Evolutionary conservation across 176 grass and related monocot genomes (phyloP).

Genomic region (Avena sativa): DNA sequence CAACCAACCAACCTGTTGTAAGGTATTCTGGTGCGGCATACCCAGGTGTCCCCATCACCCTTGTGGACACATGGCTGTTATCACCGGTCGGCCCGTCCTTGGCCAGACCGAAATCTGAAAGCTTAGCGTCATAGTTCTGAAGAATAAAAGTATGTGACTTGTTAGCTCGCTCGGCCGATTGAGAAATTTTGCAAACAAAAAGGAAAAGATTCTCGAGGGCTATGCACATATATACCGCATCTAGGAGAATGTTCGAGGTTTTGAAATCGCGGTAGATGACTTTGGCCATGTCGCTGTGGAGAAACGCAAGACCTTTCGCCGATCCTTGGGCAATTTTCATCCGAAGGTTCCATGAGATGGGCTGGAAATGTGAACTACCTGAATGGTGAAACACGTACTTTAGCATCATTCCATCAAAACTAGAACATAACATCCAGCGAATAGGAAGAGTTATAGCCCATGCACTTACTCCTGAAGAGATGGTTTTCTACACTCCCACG

Average conservation of each 20-base stretch:
- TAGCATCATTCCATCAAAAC: background rate
- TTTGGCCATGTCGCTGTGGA: background rate
- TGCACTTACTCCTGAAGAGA: too few relatives aligned
- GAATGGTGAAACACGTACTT: too few relatives aligned
- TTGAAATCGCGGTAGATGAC: background rate
- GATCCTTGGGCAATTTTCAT: background rate
- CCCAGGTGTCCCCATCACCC: background rate
- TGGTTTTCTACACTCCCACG: conserved; percentile 59
- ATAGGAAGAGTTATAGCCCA: too few relatives aligned
- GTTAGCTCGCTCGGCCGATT: background rate
- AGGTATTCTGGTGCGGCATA: background rate
- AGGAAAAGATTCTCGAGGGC: background rate
- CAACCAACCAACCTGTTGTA: background rate
- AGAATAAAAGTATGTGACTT: background rate
- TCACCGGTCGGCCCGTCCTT: background rate
- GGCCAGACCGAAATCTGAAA: background rate
- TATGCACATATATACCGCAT: background rate
- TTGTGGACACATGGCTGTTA: background rate
- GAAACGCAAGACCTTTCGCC: background rate
- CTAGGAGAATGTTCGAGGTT: background rate
- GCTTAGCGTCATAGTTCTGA: background rate
- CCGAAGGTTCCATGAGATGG: background rate
- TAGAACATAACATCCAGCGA: too few relatives aligned
- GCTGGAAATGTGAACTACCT: background rate
- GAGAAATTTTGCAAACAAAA: background rate